phyloP scores from a whole-genome alignment of 352 stramenopile species.

The Blastocystis sp. region DNA sequence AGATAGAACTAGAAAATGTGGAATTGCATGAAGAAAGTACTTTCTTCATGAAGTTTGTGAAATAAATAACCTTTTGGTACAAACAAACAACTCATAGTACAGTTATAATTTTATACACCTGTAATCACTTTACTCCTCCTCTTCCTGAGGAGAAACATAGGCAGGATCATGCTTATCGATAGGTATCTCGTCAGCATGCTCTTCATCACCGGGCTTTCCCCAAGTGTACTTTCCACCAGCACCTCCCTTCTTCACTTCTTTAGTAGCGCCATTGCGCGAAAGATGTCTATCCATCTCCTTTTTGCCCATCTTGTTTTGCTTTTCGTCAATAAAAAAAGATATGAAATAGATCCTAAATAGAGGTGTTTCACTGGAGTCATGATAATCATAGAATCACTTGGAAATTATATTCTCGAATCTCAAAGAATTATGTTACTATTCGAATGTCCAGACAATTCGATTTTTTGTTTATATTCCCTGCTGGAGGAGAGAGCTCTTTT shows the following conservation, averaged over 20 bases:
- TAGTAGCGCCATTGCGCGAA: conserved; percentile 63
- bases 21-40: neutral
- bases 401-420: neutral
- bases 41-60: neutral
- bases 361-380: neutral
- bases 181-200: conserved; percentile 45
- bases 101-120: neutral
- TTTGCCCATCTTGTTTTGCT: conserved; percentile 23
- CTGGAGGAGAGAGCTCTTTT: too few species aligned
- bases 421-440: too few species aligned
- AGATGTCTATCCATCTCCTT: conserved; percentile 64
- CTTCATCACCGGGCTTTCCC: conserved; percentile 65
- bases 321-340: conserved; percentile 35
- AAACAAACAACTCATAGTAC: conserved; percentile 9
- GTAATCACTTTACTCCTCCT: conserved; percentile 59
- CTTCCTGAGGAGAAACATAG: conserved; percentile 63
- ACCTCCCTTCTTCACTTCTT: conserved; percentile 62
- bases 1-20: neutral
- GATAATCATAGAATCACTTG: neutral
- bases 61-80: neutral
- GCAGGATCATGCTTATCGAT: conserved; percentile 64
- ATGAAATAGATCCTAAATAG: neutral
- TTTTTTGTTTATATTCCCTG: too few species aligned
- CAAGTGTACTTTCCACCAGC: conserved; percentile 66
- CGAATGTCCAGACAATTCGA: too few species aligned